Evolutionary conservation across 129 eudicot species (phyloP), one percentile per base, ranked within the genome.

Genomic region (Chrysanthemum makinoi): DNA sequence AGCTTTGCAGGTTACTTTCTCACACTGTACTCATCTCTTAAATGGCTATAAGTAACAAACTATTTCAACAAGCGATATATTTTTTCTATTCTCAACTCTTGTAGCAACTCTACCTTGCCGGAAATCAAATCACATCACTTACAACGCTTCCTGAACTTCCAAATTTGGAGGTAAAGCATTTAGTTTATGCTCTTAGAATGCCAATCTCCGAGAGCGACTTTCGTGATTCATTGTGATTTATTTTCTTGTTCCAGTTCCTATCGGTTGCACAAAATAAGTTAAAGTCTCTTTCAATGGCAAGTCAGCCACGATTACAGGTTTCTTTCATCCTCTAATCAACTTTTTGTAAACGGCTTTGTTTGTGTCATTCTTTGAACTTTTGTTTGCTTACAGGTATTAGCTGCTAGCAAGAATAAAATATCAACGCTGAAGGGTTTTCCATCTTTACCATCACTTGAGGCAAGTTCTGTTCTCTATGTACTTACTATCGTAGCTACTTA

Each of bases 101-200:
- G 82, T 81, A 95, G 99, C 99, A 95, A 95, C 97, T 95, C 18
- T 95, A 95, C 79, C 99, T 95, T 76, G 99, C 99, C 56, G 99
- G 99, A 11, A 95, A 95, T 69, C 99, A 95, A 74, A 95, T 95
- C 58, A 88, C 95, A 54, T 95, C 99, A 58, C 88, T 95, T 58
- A 72, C 74, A 35, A 84, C 91, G 73, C 99, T 95, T 75, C 99
- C 99, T 4, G 96, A 81, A 82, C 97, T 95, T 72, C 97, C 99
- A 26, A 90, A 90, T 83, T 73, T 95, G 76, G 99, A 95, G 97
- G 99, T 95, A 77, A 83, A 69, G 1, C 43, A 35, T 61, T 12
- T 14, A 16, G 70, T 59, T 58, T 60, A 43, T 65, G 56, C 6
- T 39, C 13, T 64, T 58, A 60, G 48, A 30, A 28, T 54, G 60